Evolutionary conservation across 495 filamentous ascomycete species (phyloP), one percentile per base, ranked within the genome.

Genomic region (Podospora pseudopauciseta): DNA sequence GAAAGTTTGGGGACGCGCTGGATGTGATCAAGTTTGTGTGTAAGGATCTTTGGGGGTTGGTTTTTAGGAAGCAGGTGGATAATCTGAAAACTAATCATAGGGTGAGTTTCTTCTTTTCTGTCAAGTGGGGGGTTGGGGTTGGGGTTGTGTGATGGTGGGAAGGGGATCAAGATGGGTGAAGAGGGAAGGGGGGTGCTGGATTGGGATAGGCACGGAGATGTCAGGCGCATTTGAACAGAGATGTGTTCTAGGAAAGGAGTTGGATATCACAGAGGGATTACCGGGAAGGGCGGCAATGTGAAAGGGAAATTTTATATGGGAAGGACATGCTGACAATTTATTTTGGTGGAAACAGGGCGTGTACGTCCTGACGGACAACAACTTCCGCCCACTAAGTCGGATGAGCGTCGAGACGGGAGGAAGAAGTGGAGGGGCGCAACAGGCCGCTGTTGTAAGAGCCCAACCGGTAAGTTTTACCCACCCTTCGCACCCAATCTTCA

Each of bases 71-170:
- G 80, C 95, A 97, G 79, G 89, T 98, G 72, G 95, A 99, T 77
- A 98, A 98, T 80, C 82, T 99, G 56, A 99, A 98, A 82, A 99
- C 95, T 16, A 99, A 99, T 77, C 95, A 99, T 76, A 86, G 95
- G 73, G 91, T 92, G 83, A 19, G 82, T 26, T 32, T 65, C 39
- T 58, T 66, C 7, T 63, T 63, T 3, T 13, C 16, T 13, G 61
- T 15, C 11, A 57, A 16, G 0, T 3, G 20, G 6, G 4, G 55
- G 18, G 55, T 2, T 16, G 20, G 6, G 0, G 55, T n/a, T n/a
- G n/a, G n/a, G 18, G 55, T 16, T 16, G 4, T 56, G n/a, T 4
- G 49, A 3, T 26, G 30, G 9, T 30, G 18, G 55, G 23, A 26
- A 20, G 55, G 15, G 13, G 34, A 11, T 23, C 20, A 23, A 32